These are phyloP conservation scores for Sesbania bispinosa DNA, from an alignment of 306 rosid species.

Conservation along the genomic window DNA sequence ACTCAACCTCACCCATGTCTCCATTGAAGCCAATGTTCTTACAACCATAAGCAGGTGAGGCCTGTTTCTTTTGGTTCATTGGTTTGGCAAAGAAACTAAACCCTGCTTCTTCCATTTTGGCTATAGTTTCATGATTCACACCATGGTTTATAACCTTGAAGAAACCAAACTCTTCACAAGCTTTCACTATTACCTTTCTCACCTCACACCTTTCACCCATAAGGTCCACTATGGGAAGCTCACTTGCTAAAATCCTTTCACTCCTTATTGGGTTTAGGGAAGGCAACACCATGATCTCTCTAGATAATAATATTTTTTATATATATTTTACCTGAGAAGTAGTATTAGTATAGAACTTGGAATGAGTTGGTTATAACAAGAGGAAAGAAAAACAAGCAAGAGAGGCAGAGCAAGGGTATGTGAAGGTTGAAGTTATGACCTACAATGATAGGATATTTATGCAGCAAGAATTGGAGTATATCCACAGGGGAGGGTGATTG, in stretches of 20 bases:
- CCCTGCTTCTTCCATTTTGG: slow-evolving; percentile 48
- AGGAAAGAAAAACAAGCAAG: not conserved
- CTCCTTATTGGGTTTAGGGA: slow-evolving; percentile 28
- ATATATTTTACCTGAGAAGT: too few species aligned
- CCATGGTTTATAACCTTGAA: slow-evolving; percentile 74
- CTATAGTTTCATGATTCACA: slow-evolving; percentile 25
- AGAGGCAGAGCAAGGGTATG: not conserved
- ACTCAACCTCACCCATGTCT: slow-evolving; percentile 68
- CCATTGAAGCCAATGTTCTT: slow-evolving; percentile 73
- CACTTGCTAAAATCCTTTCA: slow-evolving; percentile 32
- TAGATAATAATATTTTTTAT: too few species aligned
- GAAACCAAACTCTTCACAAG: slow-evolving; percentile 66
- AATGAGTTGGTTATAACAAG: not conserved
- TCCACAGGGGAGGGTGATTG: too few species aligned
- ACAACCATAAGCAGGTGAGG: slow-evolving; percentile 56
- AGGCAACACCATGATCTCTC: slow-evolving; percentile 58
- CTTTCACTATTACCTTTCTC: slow-evolving; percentile 47
- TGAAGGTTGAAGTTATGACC: not conserved
- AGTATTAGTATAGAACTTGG: too few species aligned
- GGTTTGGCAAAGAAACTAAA: slow-evolving; percentile 53
- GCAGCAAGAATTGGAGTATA: slow-evolving; percentile 20
- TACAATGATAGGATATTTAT: slow-evolving; percentile 38
- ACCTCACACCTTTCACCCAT: slow-evolving; percentile 36
- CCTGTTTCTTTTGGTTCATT: slow-evolving; percentile 36
- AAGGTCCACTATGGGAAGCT: slow-evolving; percentile 61